Conservation (phyloP, 1,284 basidiomycete species). For the Coriolopsis trogii region DNA sequence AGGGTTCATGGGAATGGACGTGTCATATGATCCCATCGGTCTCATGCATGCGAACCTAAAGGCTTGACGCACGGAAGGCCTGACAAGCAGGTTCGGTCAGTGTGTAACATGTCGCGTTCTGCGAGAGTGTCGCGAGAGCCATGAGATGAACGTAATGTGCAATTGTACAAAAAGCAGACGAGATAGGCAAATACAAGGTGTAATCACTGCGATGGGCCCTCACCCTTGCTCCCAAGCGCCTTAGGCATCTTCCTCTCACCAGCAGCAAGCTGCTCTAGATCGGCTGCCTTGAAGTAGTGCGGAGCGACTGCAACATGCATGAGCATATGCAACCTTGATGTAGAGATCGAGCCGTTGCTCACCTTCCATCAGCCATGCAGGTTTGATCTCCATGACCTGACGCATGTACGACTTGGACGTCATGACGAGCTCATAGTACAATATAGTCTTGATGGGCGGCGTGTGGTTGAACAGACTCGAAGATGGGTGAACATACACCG, state of each 20-base stretch:
- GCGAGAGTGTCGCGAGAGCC: no score
- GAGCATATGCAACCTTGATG: background rate
- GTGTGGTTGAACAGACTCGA: constrained; percentile 95
- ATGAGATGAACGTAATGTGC: no score
- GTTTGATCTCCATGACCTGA: constrained; percentile 98
- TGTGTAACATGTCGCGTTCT: no score
- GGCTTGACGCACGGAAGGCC: no score
- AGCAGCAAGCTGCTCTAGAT: constrained; percentile 81
- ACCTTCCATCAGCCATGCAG: constrained; percentile 92
- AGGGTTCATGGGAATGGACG: no score
- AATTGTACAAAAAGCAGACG: no score
- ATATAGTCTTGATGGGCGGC: constrained; percentile 86
- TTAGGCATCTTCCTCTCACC: constrained; percentile 94
- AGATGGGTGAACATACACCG: constrained; percentile 96
- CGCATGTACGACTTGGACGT: constrained; percentile 87
- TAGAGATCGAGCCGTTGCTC: constrained; percentile 27
- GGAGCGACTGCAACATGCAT: constrained; percentile 69
- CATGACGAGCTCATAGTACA: constrained; percentile 96
- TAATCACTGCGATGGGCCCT: background rate
- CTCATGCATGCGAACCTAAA: no score
- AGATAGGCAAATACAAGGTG: background rate
- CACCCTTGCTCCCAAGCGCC: constrained; percentile 39
- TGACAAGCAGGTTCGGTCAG: no score
- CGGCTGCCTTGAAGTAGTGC: constrained; percentile 90
- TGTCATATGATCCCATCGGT: no score